phyloP scores from a whole-genome alignment of 2,329 filamentous ascomycete genomes.

The Fusarium sp. region DNA sequence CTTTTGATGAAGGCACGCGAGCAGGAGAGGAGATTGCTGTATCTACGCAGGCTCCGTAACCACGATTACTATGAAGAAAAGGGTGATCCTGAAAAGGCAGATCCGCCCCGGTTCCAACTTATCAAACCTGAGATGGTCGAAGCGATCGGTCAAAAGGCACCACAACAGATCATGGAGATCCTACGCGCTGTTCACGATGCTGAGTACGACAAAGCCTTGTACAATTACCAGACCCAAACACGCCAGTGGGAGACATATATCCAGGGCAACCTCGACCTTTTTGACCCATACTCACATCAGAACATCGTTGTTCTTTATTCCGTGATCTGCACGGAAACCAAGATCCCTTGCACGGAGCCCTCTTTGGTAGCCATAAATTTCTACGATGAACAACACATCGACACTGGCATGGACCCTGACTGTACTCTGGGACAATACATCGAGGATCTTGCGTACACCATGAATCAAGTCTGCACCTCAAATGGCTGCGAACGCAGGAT shows the following conservation, averaged over 20 bases:
- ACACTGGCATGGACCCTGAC: conserved; percentile 79
- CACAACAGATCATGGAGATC: conserved; percentile 90
- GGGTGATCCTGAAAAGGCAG: conserved; percentile 69
- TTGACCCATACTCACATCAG: conserved; percentile 95
- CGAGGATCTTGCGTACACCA: conserved; percentile 84
- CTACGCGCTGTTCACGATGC: conserved; percentile 95
- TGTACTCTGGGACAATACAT: conserved; percentile 96
- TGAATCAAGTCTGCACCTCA: conserved; percentile 80
- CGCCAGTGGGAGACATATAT: conserved; percentile 97
- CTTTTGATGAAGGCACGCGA: conserved; percentile 91
- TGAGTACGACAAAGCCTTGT: conserved; percentile 93
- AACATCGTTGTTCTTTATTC: conserved; percentile 96
- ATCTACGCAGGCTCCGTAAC: conserved; percentile 85
- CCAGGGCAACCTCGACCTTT: conserved; percentile 86
- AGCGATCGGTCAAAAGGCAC: conserved; percentile 80
- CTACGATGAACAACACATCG: conserved; percentile 90
- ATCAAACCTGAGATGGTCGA: conserved; percentile 98
- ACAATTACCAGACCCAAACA: conserved; percentile 94
- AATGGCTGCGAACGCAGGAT: conserved; percentile 90
- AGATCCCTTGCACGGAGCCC: conserved; percentile 91
- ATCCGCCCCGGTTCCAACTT: conserved; percentile 82
- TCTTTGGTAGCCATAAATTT: conserved; percentile 91
- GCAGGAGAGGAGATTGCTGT: conserved; percentile 85
- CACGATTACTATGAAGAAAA: conserved; percentile 73
- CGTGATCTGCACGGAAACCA: conserved; percentile 91